phyloP scores from a whole-genome alignment of 2,329 filamentous ascomycete species.

The Pyricularia grisea region DNA sequence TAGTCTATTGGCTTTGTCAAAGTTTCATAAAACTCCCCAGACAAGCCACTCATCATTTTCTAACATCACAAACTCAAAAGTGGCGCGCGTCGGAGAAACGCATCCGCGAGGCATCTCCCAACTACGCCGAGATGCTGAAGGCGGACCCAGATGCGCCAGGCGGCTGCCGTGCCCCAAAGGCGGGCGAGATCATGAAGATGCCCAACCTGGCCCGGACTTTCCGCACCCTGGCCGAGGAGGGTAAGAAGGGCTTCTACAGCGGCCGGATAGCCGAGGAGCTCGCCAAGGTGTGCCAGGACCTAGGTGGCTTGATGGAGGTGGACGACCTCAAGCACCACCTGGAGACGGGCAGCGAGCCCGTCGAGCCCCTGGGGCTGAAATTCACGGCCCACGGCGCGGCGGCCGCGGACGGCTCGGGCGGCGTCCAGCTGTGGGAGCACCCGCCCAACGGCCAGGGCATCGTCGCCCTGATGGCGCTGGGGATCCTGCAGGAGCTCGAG shows the following conservation, averaged over 20 bases:
- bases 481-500: constrained; percentile 79
- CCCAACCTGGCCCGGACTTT: constrained; percentile 72
- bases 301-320: constrained; percentile 66
- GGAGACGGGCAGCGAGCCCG: constrained; percentile 56
- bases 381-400: constrained; percentile 33
- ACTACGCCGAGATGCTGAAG: constrained; percentile 37
- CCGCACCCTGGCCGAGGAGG: constrained; percentile 61
- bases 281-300: constrained; percentile 62
- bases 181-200: constrained; percentile 82
- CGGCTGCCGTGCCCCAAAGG: constrained; percentile 61
- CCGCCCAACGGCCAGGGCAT: constrained; percentile 94
- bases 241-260: constrained; percentile 82
- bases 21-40: constrained; percentile 5
- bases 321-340: constrained; percentile 69
- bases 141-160: constrained; percentile 50
- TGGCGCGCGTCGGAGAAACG: constrained; percentile 59
- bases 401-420: neutral
- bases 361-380: constrained; percentile 74
- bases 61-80: constrained; percentile 33
- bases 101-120: constrained; percentile 65
- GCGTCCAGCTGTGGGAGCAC: constrained; percentile 83
- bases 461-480: constrained; percentile 83
- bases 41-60: neutral
- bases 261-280: constrained; percentile 73
- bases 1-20: constrained; percentile 22